Conservation (phyloP, 2,329 filamentous ascomycete species). For the Camptophora hylomeconis region DNA sequence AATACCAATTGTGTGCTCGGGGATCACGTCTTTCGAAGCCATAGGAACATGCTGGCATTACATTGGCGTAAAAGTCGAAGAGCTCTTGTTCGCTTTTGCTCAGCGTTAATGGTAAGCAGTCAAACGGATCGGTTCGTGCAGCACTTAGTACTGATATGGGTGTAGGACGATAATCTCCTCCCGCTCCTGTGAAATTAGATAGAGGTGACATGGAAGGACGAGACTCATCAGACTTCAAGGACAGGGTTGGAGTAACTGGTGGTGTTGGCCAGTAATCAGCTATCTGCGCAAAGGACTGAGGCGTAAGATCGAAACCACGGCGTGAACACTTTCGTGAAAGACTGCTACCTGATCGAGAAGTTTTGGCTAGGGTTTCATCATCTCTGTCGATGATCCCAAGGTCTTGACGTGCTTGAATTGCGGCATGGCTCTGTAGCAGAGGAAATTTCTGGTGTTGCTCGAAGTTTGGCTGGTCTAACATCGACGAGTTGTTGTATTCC, state of each 20-base stretch:
- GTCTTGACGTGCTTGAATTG: too few species aligned
- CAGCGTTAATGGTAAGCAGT: conserved; percentile 23
- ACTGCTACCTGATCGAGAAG: too few species aligned
- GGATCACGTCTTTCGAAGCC: conserved; percentile 22
- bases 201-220: conserved; percentile 6
- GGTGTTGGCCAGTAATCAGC: conserved; percentile 6
- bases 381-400: too few species aligned
- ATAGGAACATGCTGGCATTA: conserved; percentile 28
- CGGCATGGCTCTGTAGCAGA: too few species aligned
- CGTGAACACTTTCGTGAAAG: neutral
- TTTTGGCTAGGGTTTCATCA: too few species aligned
- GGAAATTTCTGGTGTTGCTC: too few species aligned
- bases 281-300: conserved; percentile 9
- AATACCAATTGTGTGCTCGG: conserved; percentile 28
- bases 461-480: too few species aligned
- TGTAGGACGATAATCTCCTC: conserved; percentile 15
- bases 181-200: too few species aligned
- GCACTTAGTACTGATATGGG: conserved; percentile 24
- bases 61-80: conserved; percentile 29
- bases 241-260: conserved; percentile 4
- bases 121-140: conserved; percentile 26
- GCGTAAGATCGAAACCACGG: conserved; percentile 3
- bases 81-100: conserved; percentile 21
- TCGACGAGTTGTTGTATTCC: too few species aligned
- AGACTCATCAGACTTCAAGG: conserved; percentile 4